Base-by-base conservation (phyloP, 2,329 filamentous ascomycete genomes). In the Fusarium armeniacum region DNA sequence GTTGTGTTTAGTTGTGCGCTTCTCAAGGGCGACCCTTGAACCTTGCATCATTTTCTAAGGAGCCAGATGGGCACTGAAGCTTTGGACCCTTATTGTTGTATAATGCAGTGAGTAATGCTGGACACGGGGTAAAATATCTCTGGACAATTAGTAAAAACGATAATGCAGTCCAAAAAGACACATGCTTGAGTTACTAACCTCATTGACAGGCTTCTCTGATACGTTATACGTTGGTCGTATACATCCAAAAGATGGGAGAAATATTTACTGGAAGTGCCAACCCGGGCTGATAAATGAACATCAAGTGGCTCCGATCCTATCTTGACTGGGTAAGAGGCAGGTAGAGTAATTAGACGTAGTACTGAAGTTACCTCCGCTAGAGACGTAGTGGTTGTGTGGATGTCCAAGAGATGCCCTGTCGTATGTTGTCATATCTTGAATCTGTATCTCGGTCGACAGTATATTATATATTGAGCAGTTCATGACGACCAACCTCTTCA, bases 331-430 rank as follows among this genome's bases (percentile, higher is more conserved):
- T 38, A 50, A 51, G 32, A 26, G 22, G 33, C 16, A 51, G 49
- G 49, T 20, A 51, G 22, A 51, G 35, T 20, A 41, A 28, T 24
- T 47, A 43, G 44, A 51, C 33, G 33, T 38, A 11, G 54, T 32
- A 44, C 61, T 28, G 40, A 65, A 65, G 59, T 49, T 41, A 44
- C 38, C 44, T 33, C 33, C 58, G 43, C 67, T 59, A 64, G 46
- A 54, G 26, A 33, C 50, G 67, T 68, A 60, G 44, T 71, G 67
- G 67, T 58, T 70, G 67, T 45, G 67, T 68, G 54, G 67, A 53
- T 41, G 47, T 47, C 47, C 36, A 50, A 41, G 50, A 67, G 67
- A 52, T 41, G 50, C 53, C 53, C 58, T 54, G 49, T 55, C 47
- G 62, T 54, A 62, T 58, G 52, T 44, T 70, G 67, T 70, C 67